Conservation (phyloP, 345 rosid genomes). For the Arabis hirsuta region DNA sequence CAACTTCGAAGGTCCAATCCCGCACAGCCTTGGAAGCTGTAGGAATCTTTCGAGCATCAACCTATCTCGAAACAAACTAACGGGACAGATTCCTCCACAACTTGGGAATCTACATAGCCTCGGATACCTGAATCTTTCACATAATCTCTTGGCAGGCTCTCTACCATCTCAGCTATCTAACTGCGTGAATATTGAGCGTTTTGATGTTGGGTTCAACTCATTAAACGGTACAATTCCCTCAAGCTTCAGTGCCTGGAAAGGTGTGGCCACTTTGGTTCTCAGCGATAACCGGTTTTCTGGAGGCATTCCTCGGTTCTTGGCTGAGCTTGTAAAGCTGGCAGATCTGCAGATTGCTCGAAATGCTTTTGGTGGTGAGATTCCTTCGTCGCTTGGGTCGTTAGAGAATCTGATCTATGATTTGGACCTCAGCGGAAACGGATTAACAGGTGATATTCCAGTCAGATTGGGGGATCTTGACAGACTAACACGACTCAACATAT, state of each 20-base stretch:
- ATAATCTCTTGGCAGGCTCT: constrained; percentile 62
- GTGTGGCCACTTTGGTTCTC: constrained; percentile 57
- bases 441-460: constrained; percentile 64
- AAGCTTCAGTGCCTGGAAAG: constrained; percentile 56
- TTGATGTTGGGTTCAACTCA: constrained; percentile 69
- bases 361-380: constrained; percentile 68
- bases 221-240: constrained; percentile 63
- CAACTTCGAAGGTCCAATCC: constrained; percentile 61
- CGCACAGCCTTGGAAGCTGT: constrained; percentile 59
- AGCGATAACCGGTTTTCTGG: constrained; percentile 63
- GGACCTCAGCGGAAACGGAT: constrained; percentile 65
- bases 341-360: constrained; percentile 69
- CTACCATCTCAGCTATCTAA: constrained; percentile 64
- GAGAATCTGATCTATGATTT: constrained; percentile 52
- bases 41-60: constrained; percentile 53
- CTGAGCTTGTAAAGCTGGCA: constrained; percentile 54
- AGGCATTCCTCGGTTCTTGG: constrained; percentile 62
- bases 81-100: constrained; percentile 60
- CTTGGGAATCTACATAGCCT: constrained; percentile 60
- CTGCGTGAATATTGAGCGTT: constrained; percentile 48
- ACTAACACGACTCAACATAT: constrained; percentile 60
- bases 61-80: constrained; percentile 65
- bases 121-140: constrained; percentile 55
- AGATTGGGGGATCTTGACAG: constrained; percentile 48
- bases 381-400: constrained; percentile 58